These are phyloP conservation scores for Rhodotorula sp. DNA, from an alignment of 1,284 basidiomycete genomes.

Conservation along the genomic window DNA sequence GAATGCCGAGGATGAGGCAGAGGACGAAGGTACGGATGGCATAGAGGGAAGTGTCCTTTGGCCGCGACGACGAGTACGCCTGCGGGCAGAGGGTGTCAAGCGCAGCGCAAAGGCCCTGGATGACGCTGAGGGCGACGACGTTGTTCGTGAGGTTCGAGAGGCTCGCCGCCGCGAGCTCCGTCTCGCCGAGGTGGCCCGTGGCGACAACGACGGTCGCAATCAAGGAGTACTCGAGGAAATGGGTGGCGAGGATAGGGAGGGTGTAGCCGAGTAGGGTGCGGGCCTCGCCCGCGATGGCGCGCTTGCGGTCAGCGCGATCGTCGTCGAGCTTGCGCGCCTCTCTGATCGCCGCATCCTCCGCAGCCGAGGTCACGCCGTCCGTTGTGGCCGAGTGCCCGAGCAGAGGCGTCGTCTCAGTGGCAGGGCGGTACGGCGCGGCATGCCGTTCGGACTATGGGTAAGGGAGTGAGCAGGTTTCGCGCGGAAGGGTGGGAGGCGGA, in stretches of 20 bases:
- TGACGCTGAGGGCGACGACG: constrained; percentile 41
- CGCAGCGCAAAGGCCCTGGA: constrained; percentile 39
- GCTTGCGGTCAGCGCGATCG: background rate
- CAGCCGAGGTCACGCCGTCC: constrained; percentile 7
- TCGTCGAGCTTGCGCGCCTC: constrained; percentile 17
- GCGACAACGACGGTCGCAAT: constrained; percentile 31
- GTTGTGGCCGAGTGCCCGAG: constrained; percentile 2
- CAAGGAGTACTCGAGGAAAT: constrained; percentile 37
- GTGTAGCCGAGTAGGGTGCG: constrained; percentile 27
- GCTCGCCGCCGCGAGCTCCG: constrained; percentile 44
- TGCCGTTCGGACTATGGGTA: background rate
- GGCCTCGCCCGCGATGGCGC: constrained; percentile 6
- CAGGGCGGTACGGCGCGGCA: background rate
- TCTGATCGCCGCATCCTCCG: constrained; percentile 13
- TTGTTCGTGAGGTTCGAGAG: constrained; percentile 45
- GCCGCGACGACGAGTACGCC: constrained; percentile 41
- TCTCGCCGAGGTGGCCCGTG: constrained; percentile 46
- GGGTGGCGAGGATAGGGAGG: constrained; percentile 33
- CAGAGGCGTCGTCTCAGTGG: constrained; percentile 20
- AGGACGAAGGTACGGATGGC: constrained; percentile 44
- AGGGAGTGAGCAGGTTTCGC: no score
- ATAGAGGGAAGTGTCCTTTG: constrained; percentile 41
- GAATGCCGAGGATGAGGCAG: constrained; percentile 38
- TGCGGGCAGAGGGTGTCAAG: constrained; percentile 48
- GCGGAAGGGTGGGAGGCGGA: no score